These are phyloP conservation scores for Paraphaeosphaeria minitans DNA, from an alignment of 2,329 filamentous ascomycete species.

Conservation along the genomic window DNA sequence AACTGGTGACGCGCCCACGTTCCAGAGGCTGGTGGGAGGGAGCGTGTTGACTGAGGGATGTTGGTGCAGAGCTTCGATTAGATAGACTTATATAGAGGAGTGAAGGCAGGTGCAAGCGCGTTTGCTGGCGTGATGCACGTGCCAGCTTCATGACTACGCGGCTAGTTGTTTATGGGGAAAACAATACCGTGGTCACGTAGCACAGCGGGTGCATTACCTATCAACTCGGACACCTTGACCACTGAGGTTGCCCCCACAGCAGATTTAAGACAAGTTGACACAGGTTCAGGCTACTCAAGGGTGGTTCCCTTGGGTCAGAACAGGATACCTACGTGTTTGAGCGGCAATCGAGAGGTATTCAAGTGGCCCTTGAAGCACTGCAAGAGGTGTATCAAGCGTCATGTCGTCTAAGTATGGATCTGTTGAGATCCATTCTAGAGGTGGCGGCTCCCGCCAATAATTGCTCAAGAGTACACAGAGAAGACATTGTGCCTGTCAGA, in stretches of 20 bases:
- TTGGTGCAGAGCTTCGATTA: too few species aligned
- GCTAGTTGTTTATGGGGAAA: too few species aligned
- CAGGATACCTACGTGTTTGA: not conserved
- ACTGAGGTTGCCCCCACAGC: not conserved
- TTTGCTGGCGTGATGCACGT: too few species aligned
- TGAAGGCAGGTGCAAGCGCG: too few species aligned
- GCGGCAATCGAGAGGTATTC: not conserved
- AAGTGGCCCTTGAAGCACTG: not conserved
- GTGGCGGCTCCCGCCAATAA: not conserved
- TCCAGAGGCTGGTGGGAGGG: too few species aligned
- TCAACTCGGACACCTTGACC: too few species aligned
- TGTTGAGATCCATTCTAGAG: not conserved
- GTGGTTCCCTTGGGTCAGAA: not conserved
- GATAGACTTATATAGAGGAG: too few species aligned
- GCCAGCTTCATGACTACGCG: too few species aligned
- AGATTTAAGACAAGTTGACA: not conserved
- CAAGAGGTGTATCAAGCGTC: not conserved
- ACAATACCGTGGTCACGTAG: too few species aligned
- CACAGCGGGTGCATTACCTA: too few species aligned
- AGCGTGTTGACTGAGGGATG: too few species aligned
- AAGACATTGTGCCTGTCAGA: not conserved
- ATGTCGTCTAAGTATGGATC: not conserved
- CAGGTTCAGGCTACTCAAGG: not conserved
- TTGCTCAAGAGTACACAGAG: not conserved
- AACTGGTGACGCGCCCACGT: too few species aligned